Evolutionary conservation across 1,139 yeast species (phyloP), one percentile per base, ranked within the genome.

Genomic region (Chernovozyma aurita): DNA sequence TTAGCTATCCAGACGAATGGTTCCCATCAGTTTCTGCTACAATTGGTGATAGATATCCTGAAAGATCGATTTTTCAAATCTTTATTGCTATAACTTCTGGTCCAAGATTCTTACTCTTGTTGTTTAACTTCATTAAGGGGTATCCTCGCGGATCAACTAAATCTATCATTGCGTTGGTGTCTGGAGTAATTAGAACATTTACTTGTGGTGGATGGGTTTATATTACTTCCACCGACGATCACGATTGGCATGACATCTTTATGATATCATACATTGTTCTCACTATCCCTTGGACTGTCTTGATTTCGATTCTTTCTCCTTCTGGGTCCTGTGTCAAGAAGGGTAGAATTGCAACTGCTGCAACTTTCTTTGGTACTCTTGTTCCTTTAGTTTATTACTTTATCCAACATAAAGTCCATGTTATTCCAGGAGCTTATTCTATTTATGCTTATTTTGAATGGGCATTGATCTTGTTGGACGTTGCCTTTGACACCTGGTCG

Each of bases 161-260:
- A 24, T 78, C 85, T 3, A 59, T 57, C 41, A 42, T 68, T 24
- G 70, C 64, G 1, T 53, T 80, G 9, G 44, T 76, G 1, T 57
- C 80, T 2, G 98, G 98, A 9, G 42, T 85, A 2, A 40, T 85
- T 17, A 76, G 98, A 59, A 92, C 98, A 0, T 75, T 92, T 39
- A 83, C 96, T 1, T 92, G 98, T 53, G 98, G 98, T 49, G 97
- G 97, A 11, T 92, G 97, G 97, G 95, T 94, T 13, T 92, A 92
- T 54, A 84, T 92, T 46, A 92, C 98, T 2, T 85, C 95, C 8
- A 87, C 97, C 1, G 98, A 92, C 57, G 96, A 92, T 56, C 98
- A 90, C 52, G 96, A 90, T 61, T 82, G 84, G 69, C 98, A 92
- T 57, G 97, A 92, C 53, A 79, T 92, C 36, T 90, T 90, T 58